phyloP scores from a whole-genome alignment of 2,329 filamentous ascomycete species.

The Fusarium aywerte region DNA sequence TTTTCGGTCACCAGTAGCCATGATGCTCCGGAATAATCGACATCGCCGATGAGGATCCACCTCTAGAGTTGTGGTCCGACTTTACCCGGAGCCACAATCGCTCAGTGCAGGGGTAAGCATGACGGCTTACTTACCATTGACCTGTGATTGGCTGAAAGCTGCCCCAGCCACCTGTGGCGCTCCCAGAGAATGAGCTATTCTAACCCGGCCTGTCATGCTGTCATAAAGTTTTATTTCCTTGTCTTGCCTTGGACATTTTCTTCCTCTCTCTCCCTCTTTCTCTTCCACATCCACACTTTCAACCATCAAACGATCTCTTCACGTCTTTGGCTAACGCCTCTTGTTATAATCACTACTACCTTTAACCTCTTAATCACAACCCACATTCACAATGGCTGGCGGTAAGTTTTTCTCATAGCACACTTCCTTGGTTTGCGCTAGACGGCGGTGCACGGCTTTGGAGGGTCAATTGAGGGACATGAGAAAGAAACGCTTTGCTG shows the following conservation, averaged over 20 bases:
- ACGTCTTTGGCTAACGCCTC: conserved; percentile 36
- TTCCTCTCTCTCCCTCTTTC: conserved; percentile 37
- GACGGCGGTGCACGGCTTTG: conserved; percentile 1
- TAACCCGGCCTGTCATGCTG: conserved; percentile 50
- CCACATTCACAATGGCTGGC: conserved; percentile 57
- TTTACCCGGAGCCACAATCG: conserved; percentile 49
- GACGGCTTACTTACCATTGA: conserved; percentile 26
- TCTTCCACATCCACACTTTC: conserved; percentile 35
- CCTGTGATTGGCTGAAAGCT: conserved; percentile 52
- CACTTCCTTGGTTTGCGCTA: conserved; percentile 22
- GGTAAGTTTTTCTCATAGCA: conserved; percentile 52
- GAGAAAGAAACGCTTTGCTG: conserved; percentile 9
- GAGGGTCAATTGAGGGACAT: conserved; percentile 37
- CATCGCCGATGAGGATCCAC: conserved; percentile 22
- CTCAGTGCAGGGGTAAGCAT: conserved; percentile 15
- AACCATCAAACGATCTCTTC: conserved; percentile 17
- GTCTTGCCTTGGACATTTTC: conserved; percentile 42
- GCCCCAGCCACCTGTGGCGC: conserved; percentile 38
- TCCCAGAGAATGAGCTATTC: conserved; percentile 24
- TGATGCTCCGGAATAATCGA: conserved; percentile 44
- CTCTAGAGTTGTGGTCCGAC: conserved; percentile 43
- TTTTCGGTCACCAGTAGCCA: neutral
- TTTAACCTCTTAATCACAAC: conserved; percentile 35
- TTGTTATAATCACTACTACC: conserved; percentile 29
- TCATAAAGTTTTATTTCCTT: conserved; percentile 54